phyloP scores from a whole-genome alignment of 2,329 filamentous ascomycete species.

The Alternaria dauci region DNA sequence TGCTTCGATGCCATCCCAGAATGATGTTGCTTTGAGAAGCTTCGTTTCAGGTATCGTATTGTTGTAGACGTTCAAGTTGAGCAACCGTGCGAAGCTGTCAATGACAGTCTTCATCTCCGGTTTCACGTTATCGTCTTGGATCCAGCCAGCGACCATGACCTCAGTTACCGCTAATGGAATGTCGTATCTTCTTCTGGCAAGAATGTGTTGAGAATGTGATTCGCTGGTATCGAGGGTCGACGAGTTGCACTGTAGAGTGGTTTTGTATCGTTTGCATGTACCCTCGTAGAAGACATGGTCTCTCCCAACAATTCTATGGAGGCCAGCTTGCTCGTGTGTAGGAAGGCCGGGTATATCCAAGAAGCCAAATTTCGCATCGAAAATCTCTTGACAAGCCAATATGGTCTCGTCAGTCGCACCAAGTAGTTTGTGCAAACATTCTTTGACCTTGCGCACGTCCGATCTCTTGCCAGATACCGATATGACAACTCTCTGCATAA shows the following conservation, averaged over 20 bases:
- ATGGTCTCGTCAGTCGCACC: constrained; percentile 22
- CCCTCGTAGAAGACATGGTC: neutral
- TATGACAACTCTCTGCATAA: constrained; percentile 33
- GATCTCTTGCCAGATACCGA: constrained; percentile 14
- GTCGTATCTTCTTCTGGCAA: neutral
- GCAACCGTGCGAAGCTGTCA: constrained; percentile 27
- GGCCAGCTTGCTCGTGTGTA: neutral
- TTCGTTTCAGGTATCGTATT: constrained; percentile 16
- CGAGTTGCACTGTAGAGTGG: neutral
- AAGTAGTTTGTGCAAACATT: constrained; percentile 22
- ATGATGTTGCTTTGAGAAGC: constrained; percentile 28
- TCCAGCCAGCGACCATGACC: constrained; percentile 37
- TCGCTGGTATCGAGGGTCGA: neutral
- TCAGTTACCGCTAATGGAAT: constrained; percentile 32
- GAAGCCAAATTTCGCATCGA: constrained; percentile 29
- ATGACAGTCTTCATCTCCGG: constrained; percentile 26
- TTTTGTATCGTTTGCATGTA: neutral
- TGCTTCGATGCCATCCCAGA: constrained; percentile 30
- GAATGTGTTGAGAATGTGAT: neutral
- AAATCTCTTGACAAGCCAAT: constrained; percentile 34
- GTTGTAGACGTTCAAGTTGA: constrained; percentile 25
- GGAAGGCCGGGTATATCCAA: constrained; percentile 23
- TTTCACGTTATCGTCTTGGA: constrained; percentile 26
- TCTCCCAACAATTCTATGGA: neutral
- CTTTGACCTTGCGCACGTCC: constrained; percentile 25